Evolutionary conservation across 345 rosid species (phyloP), one percentile per base, ranked within the genome.

Genomic region (Mercurialis annua): DNA sequence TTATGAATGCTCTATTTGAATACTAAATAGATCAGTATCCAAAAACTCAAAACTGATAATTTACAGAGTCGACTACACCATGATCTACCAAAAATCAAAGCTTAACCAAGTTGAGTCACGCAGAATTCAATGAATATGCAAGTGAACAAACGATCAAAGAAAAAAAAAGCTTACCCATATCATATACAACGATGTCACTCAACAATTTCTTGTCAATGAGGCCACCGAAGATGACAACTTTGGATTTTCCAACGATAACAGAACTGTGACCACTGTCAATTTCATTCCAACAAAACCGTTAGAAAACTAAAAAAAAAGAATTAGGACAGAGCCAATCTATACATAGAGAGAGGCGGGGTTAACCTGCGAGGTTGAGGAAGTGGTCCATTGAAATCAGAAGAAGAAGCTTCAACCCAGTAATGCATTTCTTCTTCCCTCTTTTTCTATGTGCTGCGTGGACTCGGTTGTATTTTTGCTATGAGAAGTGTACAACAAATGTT

Each of bases 311-410:
- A 23, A 27, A 64, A 12, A 46, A 47, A 54, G 60, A 56, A 15
- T 7, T 16, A 33, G 18, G 4, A 20, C 29, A 38, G 30, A 6
- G 17, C 16, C 66, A 16, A 61, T 6, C 44, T 0, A 5, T 2
- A 20, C 30, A 57, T 24, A 51, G 30, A 43, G 17, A 42, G 11
- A 40, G 44, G 47, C 51, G 33, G 9, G 0, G 29, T 3, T 8
- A 4, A 76, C 99, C 99, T 94, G 72, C 99, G 92, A n/a, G 96
- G 89, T 62, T 76, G 90, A 48, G 97, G 98, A 71, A 80, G 78
- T 75, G 82, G 56, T 58, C 98, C 99, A 18, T 62, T 29, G 80
- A 94, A 89, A 77, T 94, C 97, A 62, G 90, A 77, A 71, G 98
- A 70, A 36, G 92, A 80, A 76, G 92, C 96, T 81, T 69, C 86